Percentiles rank a stretch among this genome's conserved stretches.
phyloP scores from a whole-genome alignment of 805 yeast species.

The Sugiyamaella smithiae region DNA sequence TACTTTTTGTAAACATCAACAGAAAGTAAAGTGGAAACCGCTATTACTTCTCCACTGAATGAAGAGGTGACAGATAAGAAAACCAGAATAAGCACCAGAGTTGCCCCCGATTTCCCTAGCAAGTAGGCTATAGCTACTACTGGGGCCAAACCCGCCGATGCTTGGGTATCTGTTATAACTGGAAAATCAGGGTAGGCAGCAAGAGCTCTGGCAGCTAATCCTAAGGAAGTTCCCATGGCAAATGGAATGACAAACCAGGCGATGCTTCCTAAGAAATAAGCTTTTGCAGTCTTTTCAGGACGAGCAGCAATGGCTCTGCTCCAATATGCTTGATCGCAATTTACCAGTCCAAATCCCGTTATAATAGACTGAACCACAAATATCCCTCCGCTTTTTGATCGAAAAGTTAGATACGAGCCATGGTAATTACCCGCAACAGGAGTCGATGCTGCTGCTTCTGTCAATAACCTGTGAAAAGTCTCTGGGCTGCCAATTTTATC shows the following conservation, averaged over 20 bases:
- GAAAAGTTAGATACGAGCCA: conserved; percentile 86
- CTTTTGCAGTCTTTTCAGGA: conserved; percentile 81
- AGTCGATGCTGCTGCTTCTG: conserved; percentile 47
- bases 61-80: neutral
- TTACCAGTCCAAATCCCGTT: conserved; percentile 90
- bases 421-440: conserved; percentile 78
- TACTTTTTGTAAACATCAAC: neutral
- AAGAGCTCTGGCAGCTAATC: conserved; percentile 74
- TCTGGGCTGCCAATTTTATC: conserved; percentile 75
- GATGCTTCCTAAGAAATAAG: conserved; percentile 82
- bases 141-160: neutral
- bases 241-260: conserved; percentile 92
- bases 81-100: neutral
- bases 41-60: neutral
- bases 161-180: conserved; percentile 23
- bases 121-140: neutral
- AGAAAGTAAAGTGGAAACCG: neutral
- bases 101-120: neutral
- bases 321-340: conserved; percentile 84
- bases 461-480: conserved; percentile 68
- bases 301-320: conserved; percentile 83
- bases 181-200: conserved; percentile 73
- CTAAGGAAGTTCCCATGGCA: conserved; percentile 78
- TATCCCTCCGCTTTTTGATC: conserved; percentile 80
- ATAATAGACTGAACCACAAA: conserved; percentile 85